Percentiles rank a stretch among this genome's conserved stretches.
Evolutionary conservation across 352 stramenopile species (phyloP).

Genomic region (Phytophthora aleatoria): DNA sequence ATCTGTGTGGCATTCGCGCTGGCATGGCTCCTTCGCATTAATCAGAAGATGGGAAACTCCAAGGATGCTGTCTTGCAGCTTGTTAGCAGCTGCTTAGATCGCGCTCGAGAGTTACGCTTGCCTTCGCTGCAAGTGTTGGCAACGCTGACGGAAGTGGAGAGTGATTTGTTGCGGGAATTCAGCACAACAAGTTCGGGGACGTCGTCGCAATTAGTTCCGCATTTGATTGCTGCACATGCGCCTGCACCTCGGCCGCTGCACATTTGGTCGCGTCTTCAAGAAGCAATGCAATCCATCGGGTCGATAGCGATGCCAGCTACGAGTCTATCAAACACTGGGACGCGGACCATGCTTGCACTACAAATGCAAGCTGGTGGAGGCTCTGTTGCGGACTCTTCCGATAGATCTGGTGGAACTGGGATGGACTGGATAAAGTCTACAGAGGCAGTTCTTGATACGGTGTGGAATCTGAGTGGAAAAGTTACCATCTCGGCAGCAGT

Average conservation of each 20-base stretch:
- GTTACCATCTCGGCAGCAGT: slow-evolving; percentile 44
- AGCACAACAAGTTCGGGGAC: slow-evolving; percentile 3
- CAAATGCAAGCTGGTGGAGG: slow-evolving; percentile 32
- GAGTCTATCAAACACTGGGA: slow-evolving; percentile 20
- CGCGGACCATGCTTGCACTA: slow-evolving; percentile 28
- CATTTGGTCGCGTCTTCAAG: slow-evolving; percentile 47
- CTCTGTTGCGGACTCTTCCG: slow-evolving; percentile 9
- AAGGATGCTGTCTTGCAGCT: slow-evolving; percentile 41
- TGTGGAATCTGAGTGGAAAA: slow-evolving; percentile 76
- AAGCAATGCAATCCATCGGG: slow-evolving; percentile 34
- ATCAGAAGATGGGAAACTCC: slow-evolving; percentile 61
- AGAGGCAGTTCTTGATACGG: slow-evolving; percentile 55
- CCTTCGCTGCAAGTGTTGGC: slow-evolving; percentile 56
- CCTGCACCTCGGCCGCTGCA: slow-evolving; percentile 46
- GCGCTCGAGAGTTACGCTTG: slow-evolving; percentile 58
- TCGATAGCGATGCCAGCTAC: slow-evolving; percentile 28
- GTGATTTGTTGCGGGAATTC: slow-evolving; percentile 40
- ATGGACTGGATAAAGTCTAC: slow-evolving; percentile 63
- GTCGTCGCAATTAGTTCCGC: slow-evolving; percentile 32
- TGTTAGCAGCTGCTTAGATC: slow-evolving; percentile 59
- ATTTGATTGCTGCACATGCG: slow-evolving; percentile 34
- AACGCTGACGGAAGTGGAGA: slow-evolving; percentile 56
- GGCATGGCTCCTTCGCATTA: slow-evolving; percentile 84
- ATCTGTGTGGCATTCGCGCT: slow-evolving; percentile 93
- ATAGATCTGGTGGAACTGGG: slow-evolving; percentile 25